These are phyloP conservation scores for Mycena kentingensis DNA, from an alignment of 768 basidiomycete genomes.

Conservation along the genomic window DNA sequence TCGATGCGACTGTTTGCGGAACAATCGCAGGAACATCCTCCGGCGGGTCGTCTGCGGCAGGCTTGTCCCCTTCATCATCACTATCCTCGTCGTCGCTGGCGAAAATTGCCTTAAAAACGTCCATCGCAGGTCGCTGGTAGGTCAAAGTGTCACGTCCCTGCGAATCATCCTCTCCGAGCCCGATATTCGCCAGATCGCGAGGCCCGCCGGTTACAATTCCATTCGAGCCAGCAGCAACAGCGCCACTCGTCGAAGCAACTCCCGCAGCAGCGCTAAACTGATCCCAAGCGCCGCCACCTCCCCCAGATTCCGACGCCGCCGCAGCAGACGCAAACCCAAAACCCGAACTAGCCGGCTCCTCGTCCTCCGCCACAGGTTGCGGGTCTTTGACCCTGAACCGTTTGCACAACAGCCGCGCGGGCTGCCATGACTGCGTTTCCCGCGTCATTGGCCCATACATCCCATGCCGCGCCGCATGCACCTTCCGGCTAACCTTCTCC, in stretches of 20 bases:
- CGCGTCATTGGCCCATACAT: constrained; percentile 92
- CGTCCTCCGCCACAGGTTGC: constrained; percentile 49
- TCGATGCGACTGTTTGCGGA: constrained; percentile 9
- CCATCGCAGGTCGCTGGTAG: constrained; percentile 84
- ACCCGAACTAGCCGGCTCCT: constrained; percentile 19
- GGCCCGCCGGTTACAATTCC: constrained; percentile 29
- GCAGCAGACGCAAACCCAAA: constrained; percentile 8
- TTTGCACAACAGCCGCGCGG: constrained; percentile 85
- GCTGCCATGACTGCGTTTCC: constrained; percentile 73
- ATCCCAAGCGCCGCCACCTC: constrained; percentile 19
- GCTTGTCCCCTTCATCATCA: constrained; percentile 60
- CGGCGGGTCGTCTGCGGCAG: constrained; percentile 27
- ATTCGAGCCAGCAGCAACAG: constrained; percentile 20
- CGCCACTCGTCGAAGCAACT: constrained; percentile 10
- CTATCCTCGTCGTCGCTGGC: constrained; percentile 91
- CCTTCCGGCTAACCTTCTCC: constrained; percentile 73
- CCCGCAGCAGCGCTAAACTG: constrained; percentile 14
- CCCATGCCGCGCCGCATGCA: constrained; percentile 78
- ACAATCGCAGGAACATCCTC: constrained; percentile 5
- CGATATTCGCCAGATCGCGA: constrained; percentile 78
- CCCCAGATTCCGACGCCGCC: constrained; percentile 25
- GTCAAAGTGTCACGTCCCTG: constrained; percentile 88
- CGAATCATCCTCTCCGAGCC: constrained; percentile 87
- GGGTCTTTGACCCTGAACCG: constrained; percentile 93
- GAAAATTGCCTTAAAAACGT: constrained; percentile 98